These are phyloP conservation scores for Cyberlindnera suaveolens DNA, from an alignment of 805 yeast species.

Conservation along the genomic window DNA sequence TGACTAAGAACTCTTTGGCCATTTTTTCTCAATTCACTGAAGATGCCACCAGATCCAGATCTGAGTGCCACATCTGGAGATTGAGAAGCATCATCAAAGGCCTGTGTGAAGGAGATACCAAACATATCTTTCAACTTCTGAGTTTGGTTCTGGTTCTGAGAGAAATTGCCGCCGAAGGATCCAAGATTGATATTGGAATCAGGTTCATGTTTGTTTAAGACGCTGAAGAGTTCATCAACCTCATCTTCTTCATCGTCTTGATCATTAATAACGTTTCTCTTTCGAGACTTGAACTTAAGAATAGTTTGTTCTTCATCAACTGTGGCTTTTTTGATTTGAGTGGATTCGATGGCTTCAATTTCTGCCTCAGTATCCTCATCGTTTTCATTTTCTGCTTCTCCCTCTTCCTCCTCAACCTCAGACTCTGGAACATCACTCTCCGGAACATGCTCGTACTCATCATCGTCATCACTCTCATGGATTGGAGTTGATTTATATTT, in stretches of 20 bases:
- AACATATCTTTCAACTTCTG: constrained; percentile 10
- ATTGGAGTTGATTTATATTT: constrained; percentile 16
- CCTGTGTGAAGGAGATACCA: constrained; percentile 17
- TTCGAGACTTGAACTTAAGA: constrained; percentile 4
- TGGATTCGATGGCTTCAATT: constrained; percentile 1
- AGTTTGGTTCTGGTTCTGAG: constrained; percentile 8
- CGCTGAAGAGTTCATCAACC: neutral
- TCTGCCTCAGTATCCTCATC: constrained; percentile 1
- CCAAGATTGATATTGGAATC: constrained; percentile 13
- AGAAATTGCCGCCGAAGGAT: constrained; percentile 21
- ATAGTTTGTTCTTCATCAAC: constrained; percentile 5
- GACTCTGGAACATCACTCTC: constrained; percentile 20
- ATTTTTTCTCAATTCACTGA: constrained; percentile 12
- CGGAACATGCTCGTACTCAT: constrained; percentile 13
- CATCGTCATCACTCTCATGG: constrained; percentile 5
- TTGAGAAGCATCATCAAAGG: constrained; percentile 19
- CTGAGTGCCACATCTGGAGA: constrained; percentile 3
- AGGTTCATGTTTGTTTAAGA: neutral
- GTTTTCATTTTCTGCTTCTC: constrained; percentile 7
- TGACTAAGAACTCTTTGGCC: constrained; percentile 6
- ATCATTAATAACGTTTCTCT: constrained; percentile 11
- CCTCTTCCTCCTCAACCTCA: constrained; percentile 14
- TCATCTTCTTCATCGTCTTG: constrained; percentile 13
- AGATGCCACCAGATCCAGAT: neutral
- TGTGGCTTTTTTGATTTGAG: constrained; percentile 5